Conservation (phyloP, 495 filamentous ascomycete species). For the Tuber calosporum region DNA sequence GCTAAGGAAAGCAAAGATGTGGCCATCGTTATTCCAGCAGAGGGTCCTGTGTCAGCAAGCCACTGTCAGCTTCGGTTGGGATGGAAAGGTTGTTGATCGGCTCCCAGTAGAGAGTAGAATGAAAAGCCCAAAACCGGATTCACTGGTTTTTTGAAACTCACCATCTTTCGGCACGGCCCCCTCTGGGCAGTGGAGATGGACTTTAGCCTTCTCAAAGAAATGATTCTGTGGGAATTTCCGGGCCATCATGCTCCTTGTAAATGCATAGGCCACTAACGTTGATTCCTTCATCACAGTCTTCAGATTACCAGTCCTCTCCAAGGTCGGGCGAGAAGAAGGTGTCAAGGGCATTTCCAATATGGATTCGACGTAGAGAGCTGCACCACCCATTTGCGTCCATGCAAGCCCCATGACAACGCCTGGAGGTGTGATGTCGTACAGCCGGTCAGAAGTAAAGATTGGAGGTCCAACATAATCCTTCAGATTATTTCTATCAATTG, state of each 20-base stretch:
- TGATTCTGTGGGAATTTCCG: constrained; percentile 75
- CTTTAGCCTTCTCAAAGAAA: constrained; percentile 92
- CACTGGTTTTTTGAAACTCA: constrained; percentile 37
- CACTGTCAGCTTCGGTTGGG: constrained; percentile 34
- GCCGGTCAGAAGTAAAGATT: constrained; percentile 86
- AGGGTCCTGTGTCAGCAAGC: constrained; percentile 53
- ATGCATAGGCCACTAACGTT: constrained; percentile 87
- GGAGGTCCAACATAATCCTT: constrained; percentile 97
- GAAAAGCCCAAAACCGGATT: constrained; percentile 6
- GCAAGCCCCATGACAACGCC: constrained; percentile 98
- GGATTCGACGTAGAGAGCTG: constrained; percentile 93
- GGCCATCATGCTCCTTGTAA: constrained; percentile 82
- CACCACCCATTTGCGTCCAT: constrained; percentile 96
- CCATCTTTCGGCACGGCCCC: constrained; percentile 95
- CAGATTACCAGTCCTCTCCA: constrained; percentile 89
- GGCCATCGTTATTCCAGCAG: constrained; percentile 95
- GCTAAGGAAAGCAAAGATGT: constrained; percentile 81
- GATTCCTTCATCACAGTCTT: constrained; percentile 99
- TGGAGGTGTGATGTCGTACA: constrained; percentile 91
- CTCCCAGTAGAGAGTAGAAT: neutral
- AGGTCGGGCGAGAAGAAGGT: constrained; percentile 60
- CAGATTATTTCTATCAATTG: constrained; percentile 79
- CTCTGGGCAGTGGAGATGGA: constrained; percentile 96
- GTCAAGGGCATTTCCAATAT: constrained; percentile 79
- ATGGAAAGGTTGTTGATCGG: constrained; percentile 1